Evolutionary conservation across 2,329 filamentous ascomycete species (phyloP), one percentile per base, ranked within the genome.

Genomic region (Orbilia javanica): DNA sequence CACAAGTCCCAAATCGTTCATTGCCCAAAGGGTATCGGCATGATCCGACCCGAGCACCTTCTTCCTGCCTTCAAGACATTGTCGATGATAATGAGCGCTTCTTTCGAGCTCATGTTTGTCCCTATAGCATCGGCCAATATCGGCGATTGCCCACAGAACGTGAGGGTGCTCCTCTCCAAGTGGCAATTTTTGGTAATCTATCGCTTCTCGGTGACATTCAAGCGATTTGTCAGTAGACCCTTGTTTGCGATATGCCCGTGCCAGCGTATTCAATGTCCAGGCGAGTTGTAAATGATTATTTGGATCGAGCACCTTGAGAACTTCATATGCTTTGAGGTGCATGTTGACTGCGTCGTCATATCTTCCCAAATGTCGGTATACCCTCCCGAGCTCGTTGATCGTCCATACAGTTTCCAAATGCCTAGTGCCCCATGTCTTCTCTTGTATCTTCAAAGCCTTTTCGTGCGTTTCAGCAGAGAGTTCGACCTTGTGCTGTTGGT

Each of bases 221-320:
- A 80, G 36, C 22, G 68, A 55, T 25, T 75, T 31, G n/a, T 39
- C 42, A 15, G 36, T 64, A 44, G 69, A 71, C 10, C 78, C 66
- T 44, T 80, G 68, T 31, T 75, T 69, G 27, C 75, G 69, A 34
- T 79, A 76, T 13, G 63, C 73, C 25, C 79, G 48, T 29, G 60
- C 79, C 13, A 80, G 63, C 13, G 79, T 79, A 57, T 72, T 80
- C 13, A 75, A 34, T 2, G 79, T 80, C 79, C 79, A 80, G 11
- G 66, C 79, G 25, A 80, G 55, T 34, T 80, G 65, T 36, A 80
- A 39, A 18, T 76, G 70, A 31, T 65, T 48, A 10, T 69, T 31
- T 18, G 74, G 60, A 3, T 53, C 44, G 10, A 64, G 50, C 7
- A 18, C 39, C 31, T 65, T 22, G 7, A 66, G 36, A 25, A 69